Evolutionary conservation across 2,329 filamentous ascomycete species (phyloP).

Genomic region (Elsinoe arachidis): DNA sequence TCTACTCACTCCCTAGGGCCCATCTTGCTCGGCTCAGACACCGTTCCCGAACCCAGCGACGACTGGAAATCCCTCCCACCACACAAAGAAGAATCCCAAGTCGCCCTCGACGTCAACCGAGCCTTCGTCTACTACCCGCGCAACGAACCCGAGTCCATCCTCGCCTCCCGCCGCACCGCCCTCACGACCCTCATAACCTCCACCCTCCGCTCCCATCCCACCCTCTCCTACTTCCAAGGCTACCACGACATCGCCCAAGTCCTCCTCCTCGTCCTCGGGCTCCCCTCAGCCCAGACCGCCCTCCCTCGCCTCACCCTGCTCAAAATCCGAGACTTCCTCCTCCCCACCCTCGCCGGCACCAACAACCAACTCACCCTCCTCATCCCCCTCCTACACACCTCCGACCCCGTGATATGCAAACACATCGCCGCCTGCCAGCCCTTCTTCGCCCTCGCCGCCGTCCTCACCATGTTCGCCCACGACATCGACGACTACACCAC

Average conservation of each 20-base stretch:
- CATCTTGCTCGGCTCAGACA: constrained; percentile 40
- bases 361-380: constrained; percentile 79
- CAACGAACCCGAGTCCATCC: constrained; percentile 62
- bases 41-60: constrained; percentile 18
- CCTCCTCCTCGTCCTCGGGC: constrained; percentile 72
- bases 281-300: constrained; percentile 50
- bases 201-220: constrained; percentile 70
- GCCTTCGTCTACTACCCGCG: constrained; percentile 94
- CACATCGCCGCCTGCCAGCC: constrained; percentile 57
- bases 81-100: constrained; percentile 87
- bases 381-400: constrained; percentile 65
- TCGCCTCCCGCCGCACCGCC: constrained; percentile 62
- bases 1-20: constrained; percentile 46
- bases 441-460: constrained; percentile 88
- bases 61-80: constrained; percentile 55
- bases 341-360: constrained; percentile 74
- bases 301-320: constrained; percentile 78
- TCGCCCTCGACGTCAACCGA: constrained; percentile 82
- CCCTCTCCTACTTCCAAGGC: constrained; percentile 93
- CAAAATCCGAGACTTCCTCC: constrained; percentile 95
- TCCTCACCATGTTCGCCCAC: constrained; percentile 91
- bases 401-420: constrained; percentile 60
- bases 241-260: constrained; percentile 99
- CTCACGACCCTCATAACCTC: constrained; percentile 72
- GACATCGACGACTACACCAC: constrained; percentile 84